Conservation (phyloP, 495 filamentous ascomycete genomes). For the Xylaria longipes region DNA sequence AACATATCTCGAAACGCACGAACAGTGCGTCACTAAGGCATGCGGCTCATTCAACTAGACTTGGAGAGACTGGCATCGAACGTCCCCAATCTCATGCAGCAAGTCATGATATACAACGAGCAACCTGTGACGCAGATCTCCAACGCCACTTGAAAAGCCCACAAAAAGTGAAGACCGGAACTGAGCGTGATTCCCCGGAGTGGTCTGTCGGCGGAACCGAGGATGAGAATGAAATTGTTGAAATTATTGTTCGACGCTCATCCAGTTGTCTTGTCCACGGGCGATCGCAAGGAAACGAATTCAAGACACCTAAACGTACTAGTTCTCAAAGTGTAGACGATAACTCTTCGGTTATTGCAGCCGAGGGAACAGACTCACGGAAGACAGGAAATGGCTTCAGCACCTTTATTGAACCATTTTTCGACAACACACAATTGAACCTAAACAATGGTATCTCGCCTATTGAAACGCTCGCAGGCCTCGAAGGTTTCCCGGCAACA, state of each 20-base stretch:
- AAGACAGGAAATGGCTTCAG: neutral
- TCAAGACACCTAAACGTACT: neutral
- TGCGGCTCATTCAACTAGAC: neutral
- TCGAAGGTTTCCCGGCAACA: neutral
- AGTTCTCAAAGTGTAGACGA: neutral
- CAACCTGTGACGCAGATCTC: neutral
- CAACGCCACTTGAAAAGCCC: neutral
- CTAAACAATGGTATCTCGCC: neutral
- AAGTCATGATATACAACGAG: neutral
- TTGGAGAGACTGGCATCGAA: neutral
- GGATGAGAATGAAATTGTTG: constrained; percentile 9
- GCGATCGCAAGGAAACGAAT: neutral
- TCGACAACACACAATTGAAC: neutral
- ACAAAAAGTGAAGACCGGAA: neutral
- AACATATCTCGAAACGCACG: neutral
- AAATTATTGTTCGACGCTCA: neutral
- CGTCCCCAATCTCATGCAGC: neutral
- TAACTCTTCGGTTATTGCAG: neutral
- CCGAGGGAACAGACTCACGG: neutral
- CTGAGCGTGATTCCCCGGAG: neutral
- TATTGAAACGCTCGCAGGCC: neutral
- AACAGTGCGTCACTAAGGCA: neutral
- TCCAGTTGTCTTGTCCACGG: constrained; percentile 10
- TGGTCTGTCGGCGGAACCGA: neutral
- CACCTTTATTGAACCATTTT: neutral